These are phyloP conservation scores for Albizia julibrissin DNA, from an alignment of 306 rosid genomes.

Conservation along the genomic window DNA sequence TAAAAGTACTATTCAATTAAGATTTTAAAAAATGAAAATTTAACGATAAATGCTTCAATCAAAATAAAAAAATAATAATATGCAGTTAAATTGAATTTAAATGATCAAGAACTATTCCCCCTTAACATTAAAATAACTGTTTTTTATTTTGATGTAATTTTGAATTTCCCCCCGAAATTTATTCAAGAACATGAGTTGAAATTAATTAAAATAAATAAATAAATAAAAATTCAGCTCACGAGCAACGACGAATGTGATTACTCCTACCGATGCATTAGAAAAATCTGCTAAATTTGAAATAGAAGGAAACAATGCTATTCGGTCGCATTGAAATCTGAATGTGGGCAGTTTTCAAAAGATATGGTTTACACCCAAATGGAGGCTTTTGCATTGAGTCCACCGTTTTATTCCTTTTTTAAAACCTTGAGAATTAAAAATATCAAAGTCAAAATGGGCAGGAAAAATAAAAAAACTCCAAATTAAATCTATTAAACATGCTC, in stretches of 20 bases:
- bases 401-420: background rate
- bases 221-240: background rate
- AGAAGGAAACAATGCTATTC: background rate
- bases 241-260: background rate
- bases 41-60: background rate
- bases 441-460: background rate
- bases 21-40: background rate
- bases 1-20: background rate
- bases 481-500: background rate
- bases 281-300: background rate
- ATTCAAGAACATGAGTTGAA: background rate
- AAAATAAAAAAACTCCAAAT: background rate
- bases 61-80: background rate
- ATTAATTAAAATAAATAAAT: background rate
- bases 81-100: background rate
- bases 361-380: background rate
- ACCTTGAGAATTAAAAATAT: background rate
- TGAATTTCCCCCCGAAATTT: no score
- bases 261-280: constrained; percentile 23
- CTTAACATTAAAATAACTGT: no score
- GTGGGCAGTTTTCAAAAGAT: background rate
- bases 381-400: background rate
- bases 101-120: no score
- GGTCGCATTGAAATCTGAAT: background rate
- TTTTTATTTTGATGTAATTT: no score